Evolutionary conservation across 495 filamentous ascomycete genomes (phyloP), one percentile per base, ranked within the genome.

Genomic region (Aspergillus diversus): DNA sequence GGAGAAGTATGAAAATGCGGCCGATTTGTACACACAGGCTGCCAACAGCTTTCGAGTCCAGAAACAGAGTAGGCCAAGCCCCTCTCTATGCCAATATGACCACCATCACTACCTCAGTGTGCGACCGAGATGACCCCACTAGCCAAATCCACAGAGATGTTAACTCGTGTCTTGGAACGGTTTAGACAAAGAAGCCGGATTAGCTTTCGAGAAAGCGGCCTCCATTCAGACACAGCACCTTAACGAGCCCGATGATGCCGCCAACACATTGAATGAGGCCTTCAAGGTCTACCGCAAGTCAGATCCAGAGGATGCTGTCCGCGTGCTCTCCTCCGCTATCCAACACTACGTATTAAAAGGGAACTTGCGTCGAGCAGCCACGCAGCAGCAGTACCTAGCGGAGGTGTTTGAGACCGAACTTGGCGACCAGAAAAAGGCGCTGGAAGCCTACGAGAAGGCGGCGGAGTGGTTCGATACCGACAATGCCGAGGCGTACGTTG

Each of bases 381-480:
- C 90, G 34, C 88, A 95, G 68, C 88, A 96, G 77, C 90, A 97
- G 71, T 87, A 90, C 66, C 78, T 94, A 60, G 94, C 87, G 27
- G 92, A 97, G 72, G 69, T 96, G 42, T 90, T 88, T 68, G 92
- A 97, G 77, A 75, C 84, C 5, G 92, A 96, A 66, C 70, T 95
- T 27, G 86, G 87, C 9, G 91, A 97, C 77, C 79, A 78, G 60
- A 89, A 90, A 75, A 82, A 84, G 65, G 92, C 93, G 39, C 81
- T 92, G 55, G 88, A 90, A 50, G 87, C 85, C 66, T 97, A 93
- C 71, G 86, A 94, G 71, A 81, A 84, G 53, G 91, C 93, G 32
- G 93, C 92, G 7, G 84, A 87, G 50, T 96, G 92, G 91, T 98
- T 89, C 69, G 90, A 95, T 69, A 83, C 81, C 59, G 92, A 96